Evolutionary conservation across 495 filamentous ascomycete genomes (phyloP).

Genomic region (Penicillium pancosmium): DNA sequence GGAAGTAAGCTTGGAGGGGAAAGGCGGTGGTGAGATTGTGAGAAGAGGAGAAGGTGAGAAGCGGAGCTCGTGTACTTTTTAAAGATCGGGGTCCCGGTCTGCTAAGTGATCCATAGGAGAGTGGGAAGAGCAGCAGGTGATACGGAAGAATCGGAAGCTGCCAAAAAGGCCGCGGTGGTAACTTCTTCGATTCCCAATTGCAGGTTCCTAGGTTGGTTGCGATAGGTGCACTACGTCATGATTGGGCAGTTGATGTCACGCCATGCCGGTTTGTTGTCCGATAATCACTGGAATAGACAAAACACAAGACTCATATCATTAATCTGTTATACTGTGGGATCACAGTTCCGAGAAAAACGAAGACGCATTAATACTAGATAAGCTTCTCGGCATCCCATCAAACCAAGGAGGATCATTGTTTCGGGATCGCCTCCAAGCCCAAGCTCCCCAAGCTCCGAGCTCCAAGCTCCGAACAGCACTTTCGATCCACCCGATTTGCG

Average conservation of each 20-base stretch:
- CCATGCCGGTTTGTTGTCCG: neutral
- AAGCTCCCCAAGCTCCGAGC: no score
- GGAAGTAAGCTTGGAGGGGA: neutral
- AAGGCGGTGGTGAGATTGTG: neutral
- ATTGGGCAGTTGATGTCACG: slow-evolving; percentile 45
- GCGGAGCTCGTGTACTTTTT: neutral
- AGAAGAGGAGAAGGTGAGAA: neutral
- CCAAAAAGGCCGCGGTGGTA: slow-evolving; percentile 13
- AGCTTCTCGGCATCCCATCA: slow-evolving; percentile 2
- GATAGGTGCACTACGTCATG: slow-evolving; percentile 31
- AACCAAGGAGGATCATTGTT: neutral
- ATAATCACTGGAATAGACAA: neutral
- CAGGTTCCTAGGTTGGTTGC: neutral
- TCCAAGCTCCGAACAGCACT: neutral
- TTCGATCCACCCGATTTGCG: slow-evolving; percentile 9
- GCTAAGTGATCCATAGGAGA: no score
- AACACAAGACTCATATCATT: no score
- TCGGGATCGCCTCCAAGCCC: slow-evolving; percentile 1
- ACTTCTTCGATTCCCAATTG: neutral
- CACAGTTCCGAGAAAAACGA: no score
- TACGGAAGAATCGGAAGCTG: slow-evolving; percentile 14
- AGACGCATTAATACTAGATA: neutral
- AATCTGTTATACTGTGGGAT: no score
- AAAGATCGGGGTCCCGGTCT: neutral
- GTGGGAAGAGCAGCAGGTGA: slow-evolving; percentile 5